phyloP scores from a whole-genome alignment of 2,329 filamentous ascomycete species.

The Coniochaeta hoffmannii region DNA sequence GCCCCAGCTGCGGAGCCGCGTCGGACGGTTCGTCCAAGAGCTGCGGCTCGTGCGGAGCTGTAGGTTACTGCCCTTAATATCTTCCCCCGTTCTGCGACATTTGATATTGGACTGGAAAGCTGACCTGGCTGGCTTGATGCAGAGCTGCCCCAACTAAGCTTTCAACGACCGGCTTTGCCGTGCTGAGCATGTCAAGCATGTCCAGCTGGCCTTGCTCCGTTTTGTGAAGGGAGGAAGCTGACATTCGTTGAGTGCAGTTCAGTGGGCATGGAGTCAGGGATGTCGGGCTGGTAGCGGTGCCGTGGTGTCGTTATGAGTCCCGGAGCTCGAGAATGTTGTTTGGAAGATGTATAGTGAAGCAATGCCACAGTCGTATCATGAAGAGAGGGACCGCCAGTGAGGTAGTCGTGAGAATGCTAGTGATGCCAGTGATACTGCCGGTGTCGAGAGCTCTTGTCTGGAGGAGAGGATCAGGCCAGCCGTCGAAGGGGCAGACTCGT shows the following conservation, averaged over 20 bases:
- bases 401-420: not conserved
- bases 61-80: slow-evolving; percentile 27
- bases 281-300: not conserved
- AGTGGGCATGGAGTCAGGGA: not conserved
- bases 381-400: not conserved
- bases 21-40: slow-evolving; percentile 40
- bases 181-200: no score
- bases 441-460: no score
- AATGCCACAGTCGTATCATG: not conserved
- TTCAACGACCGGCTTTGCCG: no score
- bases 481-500: no score
- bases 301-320: not conserved
- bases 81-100: slow-evolving; percentile 2
- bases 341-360: not conserved
- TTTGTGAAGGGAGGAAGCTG: not conserved
- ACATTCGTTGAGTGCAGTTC: not conserved
- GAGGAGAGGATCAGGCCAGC: no score
- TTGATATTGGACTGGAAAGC: not conserved
- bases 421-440: not conserved
- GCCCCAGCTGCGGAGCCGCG: slow-evolving; percentile 50
- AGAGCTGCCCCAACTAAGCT: not conserved
- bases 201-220: no score
- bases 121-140: not conserved
- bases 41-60: slow-evolving; percentile 49
- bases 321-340: not conserved